Evolutionary conservation across 148 eudicot genomes (phyloP), one percentile per base, ranked within the genome.

Genomic region (Camellia sinensis): DNA sequence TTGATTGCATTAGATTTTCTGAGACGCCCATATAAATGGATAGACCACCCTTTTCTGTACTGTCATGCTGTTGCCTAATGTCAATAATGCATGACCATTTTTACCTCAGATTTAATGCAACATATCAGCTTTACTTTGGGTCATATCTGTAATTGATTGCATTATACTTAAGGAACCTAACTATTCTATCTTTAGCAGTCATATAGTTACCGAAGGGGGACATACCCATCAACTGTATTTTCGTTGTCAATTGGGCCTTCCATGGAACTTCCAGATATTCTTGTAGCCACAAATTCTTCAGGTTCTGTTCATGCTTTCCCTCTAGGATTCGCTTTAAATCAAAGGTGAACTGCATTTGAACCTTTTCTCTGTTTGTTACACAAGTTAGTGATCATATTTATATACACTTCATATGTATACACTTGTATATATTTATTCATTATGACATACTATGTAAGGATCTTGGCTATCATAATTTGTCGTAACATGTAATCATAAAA

Each of bases 201-300:
- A n/a, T n/a, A n/a, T n/a, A n/a, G n/a, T n/a, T n/a, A n/a, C n/a
- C n/a, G n/a, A n/a, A n/a, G n/a, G n/a, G n/a, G n/a, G 40, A 80
- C 99, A 85, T 93, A 92, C 81, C 88, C 93, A 57, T 93, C 99
- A 63, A 87, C 90, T 71, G 88, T 95, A 83, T 95, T 85, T 86
- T 93, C 97, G 75, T 81, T 95, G 89, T 92, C 97, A 76, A 92
- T 95, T 83, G 94, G 93, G 74, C 92, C 93, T 11, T 89, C 94
- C 45, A 80, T 83, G 80, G 89, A 88, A 80, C 87, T 88, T 76
- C 94, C 99, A 75, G 96, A 91, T 83, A 81, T 89, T 84, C 92
- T 93, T 84, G 90, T 84, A 57, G 97, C 97, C 73, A 92, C 97
- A 57, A 93, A 97, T 87, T 95, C 94, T n/a, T n/a, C n/a, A n/a